These are phyloP conservation scores for Dillenia turbinata DNA, from an alignment of 164 flowering plant genomes.

Conservation along the genomic window DNA sequence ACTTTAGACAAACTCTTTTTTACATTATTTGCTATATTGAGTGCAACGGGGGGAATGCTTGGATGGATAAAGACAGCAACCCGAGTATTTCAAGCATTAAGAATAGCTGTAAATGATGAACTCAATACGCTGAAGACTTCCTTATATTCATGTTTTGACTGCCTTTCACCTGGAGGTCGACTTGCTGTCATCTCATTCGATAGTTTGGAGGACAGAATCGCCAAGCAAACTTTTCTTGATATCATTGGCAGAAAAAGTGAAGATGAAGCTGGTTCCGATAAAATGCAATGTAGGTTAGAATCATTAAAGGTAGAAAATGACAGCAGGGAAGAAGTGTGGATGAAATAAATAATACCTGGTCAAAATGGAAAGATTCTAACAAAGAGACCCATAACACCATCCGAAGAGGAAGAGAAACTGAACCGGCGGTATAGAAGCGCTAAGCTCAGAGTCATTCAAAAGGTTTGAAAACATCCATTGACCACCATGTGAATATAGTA, in stretches of 20 bases:
- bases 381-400: slow-evolving; percentile 91
- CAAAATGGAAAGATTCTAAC: slow-evolving; percentile 65
- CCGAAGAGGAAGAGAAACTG: slow-evolving; percentile 66
- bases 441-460: slow-evolving; percentile 88
- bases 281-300: slow-evolving; percentile 5
- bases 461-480: slow-evolving; percentile 22
- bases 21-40: too few species aligned
- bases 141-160: slow-evolving; percentile 65
- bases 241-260: slow-evolving; percentile 33
- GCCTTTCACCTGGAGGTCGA: slow-evolving; percentile 84
- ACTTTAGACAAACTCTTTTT: too few species aligned
- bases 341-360: slow-evolving; percentile 56
- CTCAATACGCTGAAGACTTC: slow-evolving; percentile 65
- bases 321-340: slow-evolving; percentile 52
- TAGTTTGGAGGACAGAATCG: slow-evolving; percentile 97
- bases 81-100: slow-evolving; percentile 88
- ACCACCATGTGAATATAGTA: too few species aligned
- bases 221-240: slow-evolving; percentile 83
- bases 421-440: slow-evolving; percentile 83
- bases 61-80: slow-evolving; percentile 99
- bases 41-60: slow-evolving; percentile 55
- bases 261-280: not conserved
- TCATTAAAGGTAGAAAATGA: slow-evolving; percentile 2
- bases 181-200: slow-evolving; percentile 95
- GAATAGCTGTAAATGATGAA: slow-evolving; percentile 96